Evolutionary conservation across 345 rosid species (phyloP).

Genomic region (Boechera divaricarpa): DNA sequence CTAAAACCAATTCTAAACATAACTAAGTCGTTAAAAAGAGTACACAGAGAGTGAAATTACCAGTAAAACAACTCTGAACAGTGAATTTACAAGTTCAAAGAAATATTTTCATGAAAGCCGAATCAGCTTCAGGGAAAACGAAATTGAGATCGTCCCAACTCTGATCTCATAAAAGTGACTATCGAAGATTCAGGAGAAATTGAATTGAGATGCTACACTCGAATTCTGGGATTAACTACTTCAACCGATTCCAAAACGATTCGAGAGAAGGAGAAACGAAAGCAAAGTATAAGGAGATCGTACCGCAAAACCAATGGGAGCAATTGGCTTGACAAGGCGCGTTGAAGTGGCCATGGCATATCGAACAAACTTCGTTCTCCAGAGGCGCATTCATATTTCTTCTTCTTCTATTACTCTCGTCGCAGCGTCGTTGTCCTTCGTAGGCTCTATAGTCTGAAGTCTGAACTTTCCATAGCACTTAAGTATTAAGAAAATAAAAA

Average conservation of each 20-base stretch:
- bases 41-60: not conserved
- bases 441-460: not conserved
- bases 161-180: not conserved
- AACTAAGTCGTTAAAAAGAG: not conserved
- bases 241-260: not conserved
- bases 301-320: conserved; percentile 94
- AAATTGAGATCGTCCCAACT: conserved; percentile 13
- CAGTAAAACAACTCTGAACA: not conserved
- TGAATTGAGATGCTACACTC: not conserved
- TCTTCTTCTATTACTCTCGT: conserved; percentile 1
- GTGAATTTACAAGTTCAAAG: not conserved
- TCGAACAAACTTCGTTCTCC: conserved; percentile 67
- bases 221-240: not conserved
- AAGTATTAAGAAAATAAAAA: conserved; percentile 5
- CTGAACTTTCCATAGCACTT: conserved; percentile 16
- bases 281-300: conserved; percentile 2
- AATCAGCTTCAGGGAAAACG: not conserved
- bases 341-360: conserved; percentile 73
- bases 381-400: conserved; percentile 67
- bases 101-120: not conserved
- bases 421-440: not conserved
- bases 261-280: conserved; percentile 4
- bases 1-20: conserved; percentile 1
- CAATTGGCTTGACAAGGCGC: conserved; percentile 87
- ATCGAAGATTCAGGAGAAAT: not conserved